These are phyloP conservation scores for Neonectria magnoliae DNA, from an alignment of 2,329 filamentous ascomycete genomes.

Conservation along the genomic window DNA sequence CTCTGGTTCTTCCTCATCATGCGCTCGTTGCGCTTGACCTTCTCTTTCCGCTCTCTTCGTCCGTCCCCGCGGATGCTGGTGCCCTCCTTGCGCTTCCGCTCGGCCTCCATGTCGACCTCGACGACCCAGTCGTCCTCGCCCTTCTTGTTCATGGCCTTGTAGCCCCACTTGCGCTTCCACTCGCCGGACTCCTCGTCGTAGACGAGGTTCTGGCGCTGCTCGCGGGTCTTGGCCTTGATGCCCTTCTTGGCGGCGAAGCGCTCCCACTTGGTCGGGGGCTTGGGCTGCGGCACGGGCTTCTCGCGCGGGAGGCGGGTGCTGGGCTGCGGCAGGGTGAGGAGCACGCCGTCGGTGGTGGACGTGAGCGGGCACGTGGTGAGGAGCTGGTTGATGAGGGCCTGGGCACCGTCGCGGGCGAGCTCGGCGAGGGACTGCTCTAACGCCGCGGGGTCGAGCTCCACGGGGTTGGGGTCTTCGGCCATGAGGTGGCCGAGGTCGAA, in stretches of 20 bases:
- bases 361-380: constrained; percentile 86
- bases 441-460: constrained; percentile 63
- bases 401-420: constrained; percentile 87
- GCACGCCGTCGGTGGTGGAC: constrained; percentile 75
- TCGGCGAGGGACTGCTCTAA: constrained; percentile 76
- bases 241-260: constrained; percentile 97
- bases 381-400: constrained; percentile 93
- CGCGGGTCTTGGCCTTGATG: constrained; percentile 87
- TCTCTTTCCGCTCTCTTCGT: constrained; percentile 73
- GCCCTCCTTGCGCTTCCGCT: constrained; percentile 70
- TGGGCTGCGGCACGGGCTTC: constrained; percentile 86
- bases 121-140: constrained; percentile 88
- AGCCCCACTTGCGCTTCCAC: constrained; percentile 96
- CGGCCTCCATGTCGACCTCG: constrained; percentile 84
- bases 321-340: constrained; percentile 78
- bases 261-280: constrained; percentile 93
- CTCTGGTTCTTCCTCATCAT: constrained; percentile 74
- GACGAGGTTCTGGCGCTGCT: constrained; percentile 76
- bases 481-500: constrained; percentile 93
- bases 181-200: constrained; percentile 87
- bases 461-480: constrained; percentile 86
- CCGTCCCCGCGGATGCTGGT: constrained; percentile 70
- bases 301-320: constrained; percentile 83
- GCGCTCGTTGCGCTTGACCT: constrained; percentile 75
- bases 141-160: constrained; percentile 88